Evolutionary conservation across 768 basidiomycete genomes (phyloP), one percentile per base, ranked within the genome.

Genomic region (Xerocomus brunneocitrinus): DNA sequence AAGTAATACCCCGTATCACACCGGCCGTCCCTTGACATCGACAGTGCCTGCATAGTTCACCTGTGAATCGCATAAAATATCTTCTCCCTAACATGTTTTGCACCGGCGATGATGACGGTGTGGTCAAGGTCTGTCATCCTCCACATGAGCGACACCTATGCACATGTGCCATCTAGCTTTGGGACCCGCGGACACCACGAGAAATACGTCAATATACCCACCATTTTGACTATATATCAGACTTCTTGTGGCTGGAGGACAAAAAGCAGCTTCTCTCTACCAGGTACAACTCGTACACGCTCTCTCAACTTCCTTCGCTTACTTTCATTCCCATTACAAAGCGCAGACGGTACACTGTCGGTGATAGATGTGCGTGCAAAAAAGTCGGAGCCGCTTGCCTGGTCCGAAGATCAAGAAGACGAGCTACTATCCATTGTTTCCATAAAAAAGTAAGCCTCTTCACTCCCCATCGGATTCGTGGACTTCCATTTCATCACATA

Each of bases 351-450:
- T 3, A 92, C 92, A 13, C 74, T 98, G 45, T 95, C 92, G 19
- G 93, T 95, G 40, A 84, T 95, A 66, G 95, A 98, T 61, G 81
- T 95, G 25, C 83, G 94, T 53, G 84, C 89, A 16, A 92, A 85
- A 59, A 90, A 89, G 61, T 57, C 76, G 12, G 81, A 86, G 47
- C 90, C 91, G 1, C 71, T 89, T 54, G 86, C 87, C 1, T 88
- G 93, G 50, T 95, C 92, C 14, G 94, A 95, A 66, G 91, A 95
- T 72, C 95, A 98, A 67, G 95, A 97, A 63, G 95, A 98, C 65
- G 95, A 98, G 63, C 73, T 97, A 41, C 76, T 98, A 8, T 91
- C 91, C 5, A 82, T 93, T 41, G 84, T 87, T 31, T 69, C 91
- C 14, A 93, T 98, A 67, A 91, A 89, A 75, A 81, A 84, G 86